Base-by-base conservation (phyloP, 2,329 filamentous ascomycete genomes). In the Helicocarpus griseus region DNA sequence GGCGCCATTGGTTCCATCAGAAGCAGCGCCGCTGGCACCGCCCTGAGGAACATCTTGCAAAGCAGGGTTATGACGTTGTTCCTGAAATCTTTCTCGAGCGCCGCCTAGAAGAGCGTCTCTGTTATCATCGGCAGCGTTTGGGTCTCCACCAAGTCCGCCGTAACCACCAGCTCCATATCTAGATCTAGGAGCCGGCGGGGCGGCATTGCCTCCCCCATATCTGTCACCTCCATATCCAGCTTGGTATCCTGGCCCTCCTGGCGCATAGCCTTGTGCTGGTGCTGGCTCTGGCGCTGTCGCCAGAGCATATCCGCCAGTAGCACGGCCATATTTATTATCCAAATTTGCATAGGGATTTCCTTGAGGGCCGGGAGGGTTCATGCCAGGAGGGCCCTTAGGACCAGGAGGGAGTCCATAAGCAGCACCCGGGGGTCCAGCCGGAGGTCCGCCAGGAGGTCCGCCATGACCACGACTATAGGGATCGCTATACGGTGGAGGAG, bases 71-170 rank as follows among this genome's bases (percentile, higher is more conserved):
- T 67, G 68, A 51, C 68, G 63, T 54, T 69, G 69, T 49, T 76
- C 69, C 58, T 79, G 71, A 38, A 68, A 63, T 49, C 79, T 68
- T 50, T 78, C 68, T 17, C 70, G 64, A 2, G 80, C 79, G 53
- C 76, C 76, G 21, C 79, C 80, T 53, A 84, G 83, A 2, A 83
- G 70, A 43, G 77, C 78, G 60, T 78, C 75, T 54, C 79, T 70
- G 52, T 76, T 78, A 35, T 71, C 72, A 53, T 82, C 79, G 11
- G 69, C 72, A 46, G 69, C 74, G 50, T 76, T 73, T 48, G 73
- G 72, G 55, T 73, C 70, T 43, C 71, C 67, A 44, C 78, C 78
- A 51, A 81, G 63, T n/a, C 77, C 77, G 54, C 77, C 77, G 56
- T 80, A 80, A 48, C 77, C 77, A 55, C 75, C 73, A 54, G 69